Evolutionary conservation across 2,329 filamentous ascomycete species (phyloP), one percentile per base, ranked within the genome.

Genomic region (Drechslerella dactyloides): DNA sequence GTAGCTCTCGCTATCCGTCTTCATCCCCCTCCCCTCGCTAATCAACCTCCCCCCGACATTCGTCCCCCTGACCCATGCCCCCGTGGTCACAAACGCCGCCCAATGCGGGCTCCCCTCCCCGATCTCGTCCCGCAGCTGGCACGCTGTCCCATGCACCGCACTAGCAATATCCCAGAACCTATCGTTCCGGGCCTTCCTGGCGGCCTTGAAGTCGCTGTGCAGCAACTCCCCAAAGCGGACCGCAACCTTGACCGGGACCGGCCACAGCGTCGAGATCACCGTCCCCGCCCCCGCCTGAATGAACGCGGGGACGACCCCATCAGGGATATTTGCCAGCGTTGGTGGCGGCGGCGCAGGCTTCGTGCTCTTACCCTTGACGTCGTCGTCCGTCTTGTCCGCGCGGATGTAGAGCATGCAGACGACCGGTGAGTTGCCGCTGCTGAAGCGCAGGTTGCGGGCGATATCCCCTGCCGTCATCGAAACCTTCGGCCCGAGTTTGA

Each of bases 221-320:
- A 72, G 56, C 4, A 72, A 27, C 21, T 64, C 55, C 8, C 59
- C 30, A 42, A 72, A 72, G 8, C 68, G 46, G 13, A 23, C 21
- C 15, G 68, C 68, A 21, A 65, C 27, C 1, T 46, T 10, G 19
- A 33, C 37, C 6, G 68, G 68, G 6, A 72, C 68, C 11, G 68
- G 68, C 68, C 68, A 72, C 13, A 72, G 48, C 6, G 68, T 72
- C 19, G 68, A 60, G 17, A 72, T 21, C 10, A 72, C 68, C 19
- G 19, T 65, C 23, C 59, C 58, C 19, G 68, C 68, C 1, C 68
- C 68, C 2, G 68, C 54, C 40, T 72, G 59, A 13, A 72, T 27
- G 40, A 72, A 72, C 4, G 68, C 68, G 6, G 60, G 21, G 2
- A 58, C 33, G 2, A 72, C 24, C 2, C 55, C 68, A 35, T 72